A percentile compares a stretch with the other conserved stretches of the same genome.
Evolutionary conservation across 495 filamentous ascomycete genomes (phyloP).

Genomic region (Talaromyces stipitatus): DNA sequence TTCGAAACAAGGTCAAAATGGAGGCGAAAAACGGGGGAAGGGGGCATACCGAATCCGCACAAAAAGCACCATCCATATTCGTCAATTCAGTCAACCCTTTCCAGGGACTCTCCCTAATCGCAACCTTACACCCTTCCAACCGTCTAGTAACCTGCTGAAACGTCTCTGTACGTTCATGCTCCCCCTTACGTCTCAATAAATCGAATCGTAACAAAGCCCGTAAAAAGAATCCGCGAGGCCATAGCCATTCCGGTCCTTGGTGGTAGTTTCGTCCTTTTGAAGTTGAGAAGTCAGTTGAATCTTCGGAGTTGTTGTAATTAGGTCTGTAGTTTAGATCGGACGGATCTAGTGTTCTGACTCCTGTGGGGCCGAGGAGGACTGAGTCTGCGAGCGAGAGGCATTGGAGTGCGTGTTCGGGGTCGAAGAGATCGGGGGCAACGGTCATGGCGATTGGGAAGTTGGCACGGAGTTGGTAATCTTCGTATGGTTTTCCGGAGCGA

Average conservation of each 20-base stretch:
- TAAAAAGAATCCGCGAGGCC: constrained; percentile 93
- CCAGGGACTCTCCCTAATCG: constrained; percentile 72
- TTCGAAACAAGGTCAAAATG: not conserved
- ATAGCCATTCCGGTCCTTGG: constrained; percentile 98
- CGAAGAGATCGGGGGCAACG: constrained; percentile 84
- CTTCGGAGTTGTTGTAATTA: constrained; percentile 91
- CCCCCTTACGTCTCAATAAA: constrained; percentile 57
- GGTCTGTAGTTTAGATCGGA: constrained; percentile 85
- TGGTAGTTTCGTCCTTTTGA: constrained; percentile 96
- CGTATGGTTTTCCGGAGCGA: constrained; percentile 84
- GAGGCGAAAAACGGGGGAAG: constrained; percentile 1
- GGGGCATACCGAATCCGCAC: constrained; percentile 73
- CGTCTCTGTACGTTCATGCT: constrained; percentile 63
- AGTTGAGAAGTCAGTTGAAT: constrained; percentile 80
- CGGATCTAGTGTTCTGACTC: constrained; percentile 95
- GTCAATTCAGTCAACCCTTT: constrained; percentile 91
- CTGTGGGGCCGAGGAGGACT: constrained; percentile 73
- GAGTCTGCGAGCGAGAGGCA: constrained; percentile 74
- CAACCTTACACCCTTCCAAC: constrained; percentile 72
- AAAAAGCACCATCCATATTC: constrained; percentile 76
- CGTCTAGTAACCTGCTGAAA: constrained; percentile 90
- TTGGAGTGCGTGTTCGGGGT: constrained; percentile 62
- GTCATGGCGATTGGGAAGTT: constrained; percentile 97
- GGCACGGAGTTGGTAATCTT: constrained; percentile 91
- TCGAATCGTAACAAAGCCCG: constrained; percentile 88